A percentile compares a stretch with the other conserved stretches of the same genome.
These are phyloP conservation scores for Mollisia scopiformis DNA, from an alignment of 2,329 filamentous ascomycete genomes.

Conservation along the genomic window DNA sequence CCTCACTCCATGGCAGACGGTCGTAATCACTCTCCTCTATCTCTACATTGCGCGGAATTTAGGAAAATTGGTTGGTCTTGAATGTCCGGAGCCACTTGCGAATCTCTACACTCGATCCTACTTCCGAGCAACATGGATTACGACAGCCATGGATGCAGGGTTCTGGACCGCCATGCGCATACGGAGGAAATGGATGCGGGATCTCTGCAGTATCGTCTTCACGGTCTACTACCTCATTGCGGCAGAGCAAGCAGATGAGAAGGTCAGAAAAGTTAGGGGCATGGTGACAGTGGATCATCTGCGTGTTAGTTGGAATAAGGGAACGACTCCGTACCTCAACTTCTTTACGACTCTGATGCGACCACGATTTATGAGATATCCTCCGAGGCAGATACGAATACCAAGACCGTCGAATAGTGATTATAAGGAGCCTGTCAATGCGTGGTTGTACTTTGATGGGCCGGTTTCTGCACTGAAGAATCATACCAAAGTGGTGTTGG, in stretches of 20 bases:
- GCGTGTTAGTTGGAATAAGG: conserved; percentile 94
- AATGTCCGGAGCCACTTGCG: conserved; percentile 89
- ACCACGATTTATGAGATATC: conserved; percentile 79
- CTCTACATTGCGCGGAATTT: conserved; percentile 93
- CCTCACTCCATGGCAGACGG: conserved; percentile 87
- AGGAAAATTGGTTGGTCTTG: conserved; percentile 86
- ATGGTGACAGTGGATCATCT: conserved; percentile 90
- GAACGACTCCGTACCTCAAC: conserved; percentile 81
- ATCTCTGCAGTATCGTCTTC: conserved; percentile 82
- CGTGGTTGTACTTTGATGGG: conserved; percentile 94
- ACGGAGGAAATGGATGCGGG: conserved; percentile 75
- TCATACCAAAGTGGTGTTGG: conserved; percentile 79
- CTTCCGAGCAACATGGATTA: conserved; percentile 95
- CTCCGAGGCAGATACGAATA: conserved; percentile 82
- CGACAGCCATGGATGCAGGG: conserved; percentile 91
- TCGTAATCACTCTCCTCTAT: conserved; percentile 85
- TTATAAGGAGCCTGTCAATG: conserved; percentile 81
- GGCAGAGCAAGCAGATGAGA: conserved; percentile 93
- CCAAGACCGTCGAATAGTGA: conserved; percentile 77
- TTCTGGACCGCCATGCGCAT: conserved; percentile 99
- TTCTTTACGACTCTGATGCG: conserved; percentile 74
- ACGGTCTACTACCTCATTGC: conserved; percentile 89
- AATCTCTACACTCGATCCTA: conserved; percentile 93
- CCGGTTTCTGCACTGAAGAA: conserved; percentile 76
- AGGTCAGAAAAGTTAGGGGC: conserved; percentile 87